These are phyloP conservation scores for Fusarium sp. DNA, from an alignment of 2,329 filamentous ascomycete species.

Conservation along the genomic window DNA sequence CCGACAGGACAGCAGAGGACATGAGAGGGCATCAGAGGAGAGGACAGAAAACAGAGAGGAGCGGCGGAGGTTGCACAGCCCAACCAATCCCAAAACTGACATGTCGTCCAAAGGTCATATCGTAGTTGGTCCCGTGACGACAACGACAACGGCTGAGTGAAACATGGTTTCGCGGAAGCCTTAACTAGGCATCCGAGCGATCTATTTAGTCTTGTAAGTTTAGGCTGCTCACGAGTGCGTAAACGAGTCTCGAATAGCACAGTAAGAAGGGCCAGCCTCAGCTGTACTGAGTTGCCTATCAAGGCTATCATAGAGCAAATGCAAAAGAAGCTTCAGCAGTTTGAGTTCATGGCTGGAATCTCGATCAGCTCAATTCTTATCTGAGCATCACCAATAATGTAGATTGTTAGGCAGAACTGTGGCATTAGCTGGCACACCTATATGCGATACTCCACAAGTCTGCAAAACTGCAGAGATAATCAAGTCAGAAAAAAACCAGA, in stretches of 20 bases:
- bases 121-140: slow-evolving; percentile 27
- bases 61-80: slow-evolving; percentile 18
- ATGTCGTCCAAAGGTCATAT: slow-evolving; percentile 21
- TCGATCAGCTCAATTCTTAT: slow-evolving; percentile 10
- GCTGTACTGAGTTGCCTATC: slow-evolving; percentile 3
- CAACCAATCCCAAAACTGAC: slow-evolving; percentile 8
- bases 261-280: slow-evolving; percentile 27
- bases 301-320: not conserved
- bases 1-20: slow-evolving; percentile 2
- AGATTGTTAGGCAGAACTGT: slow-evolving; percentile 2
- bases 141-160: slow-evolving; percentile 9
- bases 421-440: not conserved
- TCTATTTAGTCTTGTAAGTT: slow-evolving; percentile 13
- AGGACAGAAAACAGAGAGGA: not conserved
- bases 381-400: slow-evolving; percentile 11
- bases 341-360: slow-evolving; percentile 20
- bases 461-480: slow-evolving; percentile 5
- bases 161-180: slow-evolving; percentile 31
- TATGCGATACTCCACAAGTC: slow-evolving; percentile 5
- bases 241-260: slow-evolving; percentile 8
- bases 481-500: not conserved
- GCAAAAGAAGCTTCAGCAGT: not conserved
- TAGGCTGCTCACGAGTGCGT: slow-evolving; percentile 22
- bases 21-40: not conserved
- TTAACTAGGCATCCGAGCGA: slow-evolving; percentile 26